Conservation (phyloP, 495 filamentous ascomycete genomes). For the Hypoxylon fragiforme region DNA sequence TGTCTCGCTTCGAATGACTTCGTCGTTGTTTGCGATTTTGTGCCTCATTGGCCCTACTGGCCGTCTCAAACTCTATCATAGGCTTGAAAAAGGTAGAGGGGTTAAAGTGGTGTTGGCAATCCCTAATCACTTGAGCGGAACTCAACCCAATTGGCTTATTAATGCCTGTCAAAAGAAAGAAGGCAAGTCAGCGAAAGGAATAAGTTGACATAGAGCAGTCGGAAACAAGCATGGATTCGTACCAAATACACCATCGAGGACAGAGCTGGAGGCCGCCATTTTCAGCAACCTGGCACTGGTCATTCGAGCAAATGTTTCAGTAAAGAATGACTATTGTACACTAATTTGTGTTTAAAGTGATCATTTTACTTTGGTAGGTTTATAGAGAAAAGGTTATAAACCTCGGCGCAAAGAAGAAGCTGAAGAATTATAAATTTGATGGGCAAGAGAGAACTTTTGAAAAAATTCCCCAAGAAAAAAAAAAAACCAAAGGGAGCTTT, state of each 20-base stretch:
- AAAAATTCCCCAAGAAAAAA: conserved; percentile 18
- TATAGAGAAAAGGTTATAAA: neutral
- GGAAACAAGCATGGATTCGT: conserved; percentile 11
- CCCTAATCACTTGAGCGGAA: conserved; percentile 86
- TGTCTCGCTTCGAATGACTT: conserved; percentile 51
- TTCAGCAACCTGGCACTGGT: conserved; percentile 32
- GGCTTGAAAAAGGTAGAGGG: conserved; percentile 76
- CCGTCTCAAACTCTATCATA: conserved; percentile 65
- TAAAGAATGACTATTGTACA: too few species aligned
- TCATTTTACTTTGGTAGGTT: neutral
- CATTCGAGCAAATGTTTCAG: conserved; percentile 31
- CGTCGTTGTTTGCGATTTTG: conserved; percentile 58
- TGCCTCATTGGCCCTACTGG: conserved; percentile 53
- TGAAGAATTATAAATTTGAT: too few species aligned
- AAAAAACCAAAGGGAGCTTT: conserved; percentile 8
- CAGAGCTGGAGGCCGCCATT: conserved; percentile 57
- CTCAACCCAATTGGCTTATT: conserved; percentile 86
- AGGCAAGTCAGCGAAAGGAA: neutral
- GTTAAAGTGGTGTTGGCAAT: conserved; percentile 79
- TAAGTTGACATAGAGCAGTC: neutral
- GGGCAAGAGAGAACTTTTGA: too few species aligned
- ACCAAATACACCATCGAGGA: conserved; percentile 79
- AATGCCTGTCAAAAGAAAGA: conserved; percentile 60
- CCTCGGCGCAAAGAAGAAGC: conserved; percentile 7
- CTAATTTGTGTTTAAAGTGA: too few species aligned